Evolutionary conservation across 2,329 filamentous ascomycete species (phyloP).

Genomic region (Ophiostoma ulmi): DNA sequence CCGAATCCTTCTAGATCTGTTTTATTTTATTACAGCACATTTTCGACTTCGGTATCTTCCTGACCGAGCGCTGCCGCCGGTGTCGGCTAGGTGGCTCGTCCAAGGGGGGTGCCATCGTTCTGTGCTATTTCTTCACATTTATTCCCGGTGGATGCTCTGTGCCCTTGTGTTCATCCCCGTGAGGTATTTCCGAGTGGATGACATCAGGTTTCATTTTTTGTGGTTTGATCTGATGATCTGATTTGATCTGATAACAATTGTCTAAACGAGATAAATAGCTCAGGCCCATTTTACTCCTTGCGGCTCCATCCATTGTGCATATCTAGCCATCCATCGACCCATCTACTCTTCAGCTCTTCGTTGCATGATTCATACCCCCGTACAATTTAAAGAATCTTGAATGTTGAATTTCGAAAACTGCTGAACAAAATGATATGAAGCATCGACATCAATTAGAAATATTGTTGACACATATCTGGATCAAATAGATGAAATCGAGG

Average conservation of each 20-base stretch:
- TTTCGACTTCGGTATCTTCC: not conserved
- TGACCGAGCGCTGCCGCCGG: not conserved
- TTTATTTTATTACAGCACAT: not conserved
- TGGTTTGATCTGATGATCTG: not conserved
- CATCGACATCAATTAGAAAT: too few relatives aligned
- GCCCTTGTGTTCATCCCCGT: not conserved
- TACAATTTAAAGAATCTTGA: not conserved
- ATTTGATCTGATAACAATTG: not conserved
- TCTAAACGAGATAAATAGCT: not conserved
- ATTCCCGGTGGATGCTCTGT: conserved; percentile 1
- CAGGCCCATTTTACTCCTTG: not conserved
- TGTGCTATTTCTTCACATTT: not conserved
- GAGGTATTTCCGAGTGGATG: conserved; percentile 6
- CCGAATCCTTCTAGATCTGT: too few relatives aligned
- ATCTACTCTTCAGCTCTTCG: not conserved
- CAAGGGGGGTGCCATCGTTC: not conserved
- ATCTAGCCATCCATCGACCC: not conserved
- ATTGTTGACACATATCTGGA: too few relatives aligned
- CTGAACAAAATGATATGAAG: too few relatives aligned
- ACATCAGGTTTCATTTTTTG: not conserved
- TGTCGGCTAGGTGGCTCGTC: not conserved
- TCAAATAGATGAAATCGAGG: not conserved
- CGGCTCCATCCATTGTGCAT: not conserved
- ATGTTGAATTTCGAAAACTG: too few relatives aligned
- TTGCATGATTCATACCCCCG: not conserved